Evolutionary conservation across 768 basidiomycete species (phyloP).

Genomic region (Megacollybia marginata): DNA sequence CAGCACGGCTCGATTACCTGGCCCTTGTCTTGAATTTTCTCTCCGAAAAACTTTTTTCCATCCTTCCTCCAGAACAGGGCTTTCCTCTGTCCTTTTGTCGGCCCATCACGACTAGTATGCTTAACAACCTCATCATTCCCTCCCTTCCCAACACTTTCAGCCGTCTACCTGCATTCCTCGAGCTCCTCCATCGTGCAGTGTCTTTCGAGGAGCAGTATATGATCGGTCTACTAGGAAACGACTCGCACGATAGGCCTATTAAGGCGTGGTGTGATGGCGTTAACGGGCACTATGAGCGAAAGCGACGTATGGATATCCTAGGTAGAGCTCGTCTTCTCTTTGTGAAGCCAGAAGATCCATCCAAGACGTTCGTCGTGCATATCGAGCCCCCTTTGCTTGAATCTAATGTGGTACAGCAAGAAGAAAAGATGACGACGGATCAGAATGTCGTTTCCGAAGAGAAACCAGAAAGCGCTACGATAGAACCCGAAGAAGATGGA

Average conservation of each 20-base stretch:
- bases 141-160: conserved; percentile 62
- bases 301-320: conserved; percentile 59
- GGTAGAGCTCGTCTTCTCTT: conserved; percentile 54
- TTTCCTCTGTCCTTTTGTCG: conserved; percentile 57
- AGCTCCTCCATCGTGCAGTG: conserved; percentile 48
- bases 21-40: conserved; percentile 58
- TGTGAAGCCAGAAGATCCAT: conserved; percentile 28
- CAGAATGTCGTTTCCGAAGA: conserved; percentile 13
- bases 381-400: conserved; percentile 20
- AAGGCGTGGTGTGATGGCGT: conserved; percentile 64
- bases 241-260: conserved; percentile 43
- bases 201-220: conserved; percentile 57
- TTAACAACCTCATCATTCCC: conserved; percentile 61
- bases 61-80: conserved; percentile 32
- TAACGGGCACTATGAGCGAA: conserved; percentile 71
- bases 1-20: conserved; percentile 46
- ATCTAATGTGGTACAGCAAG: conserved; percentile 16
- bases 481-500: conserved; percentile 29
- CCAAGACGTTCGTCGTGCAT: conserved; percentile 34
- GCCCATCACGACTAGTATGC: conserved; percentile 50
- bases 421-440: conserved; percentile 6
- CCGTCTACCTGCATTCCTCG: conserved; percentile 54
- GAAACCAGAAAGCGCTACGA: conserved; percentile 16
- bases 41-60: conserved; percentile 44
- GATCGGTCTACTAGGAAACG: conserved; percentile 40